Evolutionary conservation across 2,329 filamentous ascomycete species (phyloP).

Genomic region (Sporothrix humicola): DNA sequence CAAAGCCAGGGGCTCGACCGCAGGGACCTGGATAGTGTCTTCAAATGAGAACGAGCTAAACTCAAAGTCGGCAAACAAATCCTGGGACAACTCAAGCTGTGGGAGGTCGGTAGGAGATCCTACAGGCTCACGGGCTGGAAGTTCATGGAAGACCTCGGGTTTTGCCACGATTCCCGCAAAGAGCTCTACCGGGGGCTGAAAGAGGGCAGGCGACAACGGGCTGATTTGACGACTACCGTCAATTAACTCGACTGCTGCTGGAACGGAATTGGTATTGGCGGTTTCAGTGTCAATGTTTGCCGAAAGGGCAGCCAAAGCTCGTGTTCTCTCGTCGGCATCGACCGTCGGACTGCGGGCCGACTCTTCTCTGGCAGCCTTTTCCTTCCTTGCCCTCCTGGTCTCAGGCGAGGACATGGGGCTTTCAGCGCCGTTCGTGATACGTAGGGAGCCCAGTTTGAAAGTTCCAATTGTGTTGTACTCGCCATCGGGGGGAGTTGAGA

Average conservation of each 20-base stretch:
- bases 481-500: constrained; percentile 57
- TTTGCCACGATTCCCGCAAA: background rate
- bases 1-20: constrained; percentile 35
- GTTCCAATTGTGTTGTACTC: constrained; percentile 66
- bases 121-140: background rate
- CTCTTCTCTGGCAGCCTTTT: background rate
- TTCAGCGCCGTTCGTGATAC: constrained; percentile 64
- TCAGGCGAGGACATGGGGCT: constrained; percentile 51
- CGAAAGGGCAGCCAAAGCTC: constrained; percentile 33
- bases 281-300: background rate
- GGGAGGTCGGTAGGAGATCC: constrained; percentile 22
- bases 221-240: background rate
- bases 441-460: constrained; percentile 66
- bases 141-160: background rate
- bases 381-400: background rate
- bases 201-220: background rate
- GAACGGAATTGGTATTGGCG: background rate
- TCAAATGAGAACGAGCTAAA: constrained; percentile 48
- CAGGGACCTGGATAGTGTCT: constrained; percentile 31
- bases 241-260: too few species aligned
- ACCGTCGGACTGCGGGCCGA: background rate
- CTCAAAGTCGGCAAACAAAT: constrained; percentile 41
- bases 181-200: constrained; percentile 1
- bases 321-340: constrained; percentile 25
- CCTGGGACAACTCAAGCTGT: constrained; percentile 30